phyloP scores from a whole-genome alignment of 163 green algal genomes.

The Scenedesmus sp. region DNA sequence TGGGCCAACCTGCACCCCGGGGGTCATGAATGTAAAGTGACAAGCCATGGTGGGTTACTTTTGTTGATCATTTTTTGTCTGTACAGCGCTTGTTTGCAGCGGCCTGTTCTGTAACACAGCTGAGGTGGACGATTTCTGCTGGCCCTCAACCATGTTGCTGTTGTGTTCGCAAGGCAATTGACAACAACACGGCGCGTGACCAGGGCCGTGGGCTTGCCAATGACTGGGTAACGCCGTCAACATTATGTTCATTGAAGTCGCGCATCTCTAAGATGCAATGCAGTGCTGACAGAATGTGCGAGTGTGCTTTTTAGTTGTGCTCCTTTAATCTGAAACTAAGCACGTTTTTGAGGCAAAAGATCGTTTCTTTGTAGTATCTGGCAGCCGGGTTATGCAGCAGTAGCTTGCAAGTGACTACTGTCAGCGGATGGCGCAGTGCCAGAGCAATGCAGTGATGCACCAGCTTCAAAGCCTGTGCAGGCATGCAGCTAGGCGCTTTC shows the following conservation, averaged over 20 bases:
- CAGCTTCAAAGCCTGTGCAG: conserved; percentile 17
- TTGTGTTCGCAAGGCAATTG: background rate
- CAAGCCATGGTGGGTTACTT: background rate
- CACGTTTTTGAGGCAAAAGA: background rate
- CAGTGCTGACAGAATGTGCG: conserved; percentile 10
- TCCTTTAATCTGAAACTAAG: background rate
- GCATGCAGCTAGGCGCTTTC: conserved; percentile 19
- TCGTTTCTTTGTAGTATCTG: background rate
- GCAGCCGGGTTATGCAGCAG: background rate
- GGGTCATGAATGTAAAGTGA: background rate
- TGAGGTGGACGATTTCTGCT: no score
- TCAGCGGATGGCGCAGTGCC: conserved; percentile 34
- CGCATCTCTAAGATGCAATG: background rate
- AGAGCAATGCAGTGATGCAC: conserved; percentile 15
- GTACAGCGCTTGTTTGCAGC: background rate
- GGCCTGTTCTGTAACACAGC: no score
- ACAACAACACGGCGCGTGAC: background rate
- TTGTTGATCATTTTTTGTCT: background rate
- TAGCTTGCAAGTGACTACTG: background rate
- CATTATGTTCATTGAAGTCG: background rate
- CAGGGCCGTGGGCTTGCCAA: background rate
- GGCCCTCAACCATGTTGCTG: background rate
- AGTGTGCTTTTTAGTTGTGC: conserved; percentile 5
- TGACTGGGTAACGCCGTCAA: background rate
- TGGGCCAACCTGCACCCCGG: background rate